phyloP scores from a whole-genome alignment of 257 asterid species.

The Agastache rugosa region DNA sequence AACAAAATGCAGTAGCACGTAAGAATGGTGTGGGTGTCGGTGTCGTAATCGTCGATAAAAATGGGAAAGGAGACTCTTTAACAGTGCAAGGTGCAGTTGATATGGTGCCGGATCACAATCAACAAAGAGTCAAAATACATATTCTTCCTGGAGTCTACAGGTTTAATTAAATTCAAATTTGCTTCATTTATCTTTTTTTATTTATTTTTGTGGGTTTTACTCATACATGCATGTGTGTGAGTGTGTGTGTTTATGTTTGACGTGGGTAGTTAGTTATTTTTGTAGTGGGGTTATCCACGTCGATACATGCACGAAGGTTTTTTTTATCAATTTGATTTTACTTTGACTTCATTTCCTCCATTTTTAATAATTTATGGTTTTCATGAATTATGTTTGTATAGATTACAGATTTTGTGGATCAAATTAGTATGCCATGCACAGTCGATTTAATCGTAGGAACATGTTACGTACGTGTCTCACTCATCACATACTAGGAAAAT shows the following conservation, averaged over 20 bases:
- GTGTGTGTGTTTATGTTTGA: neutral
- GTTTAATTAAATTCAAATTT: conserved; percentile 37
- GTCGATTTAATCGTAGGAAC: too few relatives aligned
- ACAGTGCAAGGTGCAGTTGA: conserved; percentile 73
- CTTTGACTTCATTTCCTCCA: too few relatives aligned
- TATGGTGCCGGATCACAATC: conserved; percentile 54
- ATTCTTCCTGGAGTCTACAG: conserved; percentile 70
- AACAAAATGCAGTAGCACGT: neutral
- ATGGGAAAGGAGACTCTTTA: conserved; percentile 56
- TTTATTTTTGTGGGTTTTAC: neutral
- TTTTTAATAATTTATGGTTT: too few relatives aligned
- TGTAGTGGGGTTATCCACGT: conserved; percentile 17
- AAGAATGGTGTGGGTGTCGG: neutral
- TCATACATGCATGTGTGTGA: neutral
- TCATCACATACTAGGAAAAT: too few relatives aligned
- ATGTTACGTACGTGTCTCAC: too few relatives aligned
- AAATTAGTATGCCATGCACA: too few relatives aligned
- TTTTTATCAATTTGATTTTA: neutral
- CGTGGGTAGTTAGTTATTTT: neutral
- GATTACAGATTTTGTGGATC: neutral
- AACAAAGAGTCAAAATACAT: conserved; percentile 50
- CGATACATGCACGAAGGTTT: neutral
- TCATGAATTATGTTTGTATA: neutral
- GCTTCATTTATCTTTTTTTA: neutral
- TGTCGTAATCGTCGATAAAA: conserved; percentile 52